Base-by-base conservation (phyloP, 345 rosid species). In the Bruguiera gymnorhiza region DNA sequence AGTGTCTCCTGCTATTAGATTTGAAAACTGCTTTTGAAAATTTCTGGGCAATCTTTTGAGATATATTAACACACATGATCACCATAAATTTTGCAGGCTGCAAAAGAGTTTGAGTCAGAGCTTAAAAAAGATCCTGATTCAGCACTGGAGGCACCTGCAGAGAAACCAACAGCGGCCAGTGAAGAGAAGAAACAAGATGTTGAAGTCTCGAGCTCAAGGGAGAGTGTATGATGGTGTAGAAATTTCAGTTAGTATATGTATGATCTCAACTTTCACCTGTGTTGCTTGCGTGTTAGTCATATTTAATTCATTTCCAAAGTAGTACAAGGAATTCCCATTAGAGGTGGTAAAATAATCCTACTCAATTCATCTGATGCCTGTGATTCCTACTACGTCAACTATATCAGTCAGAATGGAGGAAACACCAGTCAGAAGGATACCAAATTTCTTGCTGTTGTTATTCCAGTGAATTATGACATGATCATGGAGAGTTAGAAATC, bases 81-180 rank as follows among this genome's bases (percentile, higher is more conserved):
- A 76, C 52, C 5, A 52, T 54, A 4, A 5, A 39, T 63, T 48
- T 71, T 82, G 79, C 84, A 94, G 98, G 98, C 98, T 67, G 97
- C 98, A 51, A 94, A 89, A 71, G 98, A 94, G 73, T 94, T 94
- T 0, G 98, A 94, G 81, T 79, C 93, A 6, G 98, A 94, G 86
- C 91, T 94, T 19, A 94, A 89, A 69, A 91, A 86, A 65, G 94
- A 88, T 53, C 95, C 96, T 0, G 91, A 88, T 52, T 76, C 90
- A 43, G 30, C 1, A 29, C 6, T 84, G 2, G 88, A 81, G 7
- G 53, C 77, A 21, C 70, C 92, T 2, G 74, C 31, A 37, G 82
- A 81, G 75, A 79, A 69, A 46, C 81, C 90, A 0, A 73, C 74
- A 46, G 74, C 80, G 66, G 79, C 78, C 65, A 77, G 75, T 31